Base-by-base conservation (phyloP, 176 grass and related monocot genomes). In the Oryza punctata region DNA sequence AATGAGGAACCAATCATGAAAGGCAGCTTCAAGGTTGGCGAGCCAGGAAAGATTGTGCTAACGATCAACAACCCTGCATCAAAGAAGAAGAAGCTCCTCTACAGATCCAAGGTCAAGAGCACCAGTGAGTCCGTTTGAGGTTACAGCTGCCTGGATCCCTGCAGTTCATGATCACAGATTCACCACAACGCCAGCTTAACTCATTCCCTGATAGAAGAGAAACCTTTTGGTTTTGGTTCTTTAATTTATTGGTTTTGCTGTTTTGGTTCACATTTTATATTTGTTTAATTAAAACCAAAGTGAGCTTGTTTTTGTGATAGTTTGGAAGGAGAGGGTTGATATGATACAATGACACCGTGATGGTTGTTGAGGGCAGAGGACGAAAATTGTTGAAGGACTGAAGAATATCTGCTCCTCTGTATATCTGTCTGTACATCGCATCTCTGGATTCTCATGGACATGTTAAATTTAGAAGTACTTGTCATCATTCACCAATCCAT, bases 11-110 rank as follows among this genome's bases (percentile, higher is more conserved):
- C 88, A 4, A 85, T 95, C 16, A 86, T 98, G 75, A 98, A 93
- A 73, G 93, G 86, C 72, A 93, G 85, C 77, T 98, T 93, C 85
- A 98, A 93, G 88, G 88, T 76, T 0, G 30, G 90, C 4, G 93
- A 98, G 82, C 67, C 87, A 0, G 93, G 96, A 57, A 95, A 90
- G 76, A 86, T 98, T 66, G 84, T 91, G 19, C 85, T 98, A 28
- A 91, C 70, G 5, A 54, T 95, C 76, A 86, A 93, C 85, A 98
- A 98, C 90, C 37, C 84, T 0, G 85, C 92, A 33, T 98, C 93
- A 15, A 98, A 98, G 96, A 98, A 95, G 87, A 98, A 98, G 92
- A 95, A 91, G 87, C 87, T 98, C 78, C 96, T 98, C 24, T 91
- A 95, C 88, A 82, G 96, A 88, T 91, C 85, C 47, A 98, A 95